A percentile compares a stretch with the other conserved stretches of the same genome.
These are phyloP conservation scores for Zymoseptoria pseudotritici DNA, from an alignment of 2,329 filamentous ascomycete genomes.

Conservation along the genomic window DNA sequence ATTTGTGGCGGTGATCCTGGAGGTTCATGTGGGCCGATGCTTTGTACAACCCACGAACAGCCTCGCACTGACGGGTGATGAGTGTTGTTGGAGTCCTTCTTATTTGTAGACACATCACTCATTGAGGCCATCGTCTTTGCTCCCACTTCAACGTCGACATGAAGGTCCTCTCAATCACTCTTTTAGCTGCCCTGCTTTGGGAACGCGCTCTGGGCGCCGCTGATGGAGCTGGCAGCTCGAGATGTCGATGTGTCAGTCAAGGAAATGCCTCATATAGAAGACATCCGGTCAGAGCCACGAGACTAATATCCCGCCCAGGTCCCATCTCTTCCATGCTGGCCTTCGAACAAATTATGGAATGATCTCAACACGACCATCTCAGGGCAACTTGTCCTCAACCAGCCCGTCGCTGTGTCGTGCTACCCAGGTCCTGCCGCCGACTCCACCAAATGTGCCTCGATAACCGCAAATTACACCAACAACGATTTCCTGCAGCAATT, in stretches of 20 bases:
- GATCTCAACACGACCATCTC: slow-evolving; percentile 28
- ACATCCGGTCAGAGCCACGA: not conserved
- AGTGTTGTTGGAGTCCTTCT: too few species aligned
- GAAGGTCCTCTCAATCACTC: not conserved
- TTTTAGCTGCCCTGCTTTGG: not conserved
- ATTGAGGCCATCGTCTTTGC: not conserved
- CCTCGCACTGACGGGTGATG: too few species aligned
- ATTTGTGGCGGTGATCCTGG: too few species aligned
- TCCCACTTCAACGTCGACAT: not conserved
- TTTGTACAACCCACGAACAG: too few species aligned
- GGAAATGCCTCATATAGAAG: not conserved
- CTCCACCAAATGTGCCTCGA: slow-evolving; percentile 19
- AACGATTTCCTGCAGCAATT: slow-evolving; percentile 22
- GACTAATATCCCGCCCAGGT: not conserved
- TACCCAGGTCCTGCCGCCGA: slow-evolving; percentile 27
- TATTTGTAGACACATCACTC: too few species aligned
- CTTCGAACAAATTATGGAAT: slow-evolving; percentile 24
- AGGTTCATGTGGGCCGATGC: too few species aligned
- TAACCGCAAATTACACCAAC: slow-evolving; percentile 22
- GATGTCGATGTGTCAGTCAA: not conserved
- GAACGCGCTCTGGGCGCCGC: not conserved
- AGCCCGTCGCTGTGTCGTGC: slow-evolving; percentile 30
- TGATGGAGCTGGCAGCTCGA: not conserved
- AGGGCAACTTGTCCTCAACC: slow-evolving; percentile 29
- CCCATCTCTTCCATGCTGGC: slow-evolving; percentile 30